Evolutionary conservation across 1,139 yeast genomes (phyloP), one percentile per base, ranked within the genome.

Genomic region (Pichia sp.): DNA sequence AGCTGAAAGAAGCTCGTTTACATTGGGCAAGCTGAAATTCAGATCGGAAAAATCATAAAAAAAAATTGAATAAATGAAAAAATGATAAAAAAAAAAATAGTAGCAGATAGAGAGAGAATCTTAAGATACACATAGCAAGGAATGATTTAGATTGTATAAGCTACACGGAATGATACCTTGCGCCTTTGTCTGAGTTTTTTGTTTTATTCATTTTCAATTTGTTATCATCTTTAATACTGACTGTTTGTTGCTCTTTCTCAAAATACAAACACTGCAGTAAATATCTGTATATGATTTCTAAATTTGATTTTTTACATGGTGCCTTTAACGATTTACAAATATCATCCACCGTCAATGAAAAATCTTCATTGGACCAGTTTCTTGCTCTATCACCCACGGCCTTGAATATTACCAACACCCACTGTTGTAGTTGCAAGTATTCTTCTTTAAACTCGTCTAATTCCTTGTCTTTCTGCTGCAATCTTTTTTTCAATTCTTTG

Each of bases 321-420:
- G 39, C 41, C 26, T 38, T 39, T 4, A 48, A 26, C n/a, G 31
- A 26, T 10, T 38, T 41, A 28, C 39, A 7, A n/a, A 47, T 32
- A 10, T 40, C 40, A 16, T 39, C 39, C n/a, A 28, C 29, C 4
- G 44, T 35, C 5, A 47, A 23, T n/a, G n/a, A n/a, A 32, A 44
- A 47, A 3, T 47, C 43, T 26, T 27, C 9, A 27, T 45, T 40
- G 10, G 31, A 37, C 47, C 47, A 44, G 2, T 42, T 29, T 39
- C 34, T 44, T 27, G 47, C 34, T 8, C 45, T 35, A 5, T 46
- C 40, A 6, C 48, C 44, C 10, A 48, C 27, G 29, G 44, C 51
- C 33, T 44, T 46, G 27, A 48, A 48, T 7, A 48, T 10, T 4
- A 48, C 34, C 5, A 48, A 36, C 6, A 40, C 42, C 51, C 51